Evolutionary conservation across 139 green algal species (phyloP).

Genomic region (Mychonastes homosphaera): DNA sequence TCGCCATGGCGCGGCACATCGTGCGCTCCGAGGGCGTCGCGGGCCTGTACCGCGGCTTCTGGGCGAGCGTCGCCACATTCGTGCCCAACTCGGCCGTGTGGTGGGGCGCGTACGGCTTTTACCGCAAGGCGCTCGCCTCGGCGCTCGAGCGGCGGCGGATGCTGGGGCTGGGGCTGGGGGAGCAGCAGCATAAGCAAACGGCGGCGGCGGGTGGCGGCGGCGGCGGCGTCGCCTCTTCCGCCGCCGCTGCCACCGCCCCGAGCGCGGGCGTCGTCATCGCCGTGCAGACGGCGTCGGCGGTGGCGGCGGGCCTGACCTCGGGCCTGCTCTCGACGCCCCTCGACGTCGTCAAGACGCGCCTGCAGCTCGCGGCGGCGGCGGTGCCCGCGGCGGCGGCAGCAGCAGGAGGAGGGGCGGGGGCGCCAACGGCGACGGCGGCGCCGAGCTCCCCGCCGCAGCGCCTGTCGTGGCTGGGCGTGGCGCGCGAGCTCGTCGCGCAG

Average conservation of each 20-base stretch:
- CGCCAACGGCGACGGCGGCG: too few species aligned
- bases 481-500: slow-evolving; percentile 39
- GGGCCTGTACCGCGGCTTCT: slow-evolving; percentile 84
- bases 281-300: slow-evolving; percentile 50
- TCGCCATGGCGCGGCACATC: slow-evolving; percentile 64
- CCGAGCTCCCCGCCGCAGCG: neutral
- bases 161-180: too few species aligned
- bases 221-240: slow-evolving; percentile 1
- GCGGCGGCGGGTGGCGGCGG: neutral
- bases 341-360: slow-evolving; percentile 70
- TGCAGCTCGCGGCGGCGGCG: too few species aligned
- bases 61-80: slow-evolving; percentile 67
- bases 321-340: slow-evolving; percentile 64
- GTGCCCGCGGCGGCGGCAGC: too few species aligned
- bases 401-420: too few species aligned
- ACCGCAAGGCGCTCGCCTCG: neutral
- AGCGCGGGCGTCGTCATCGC: slow-evolving; percentile 35
- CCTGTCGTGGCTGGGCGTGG: slow-evolving; percentile 15
- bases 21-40: slow-evolving; percentile 64
- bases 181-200: slow-evolving; percentile 11
- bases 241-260: neutral
- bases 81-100: slow-evolving; percentile 39
- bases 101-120: neutral
- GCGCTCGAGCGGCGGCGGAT: neutral
- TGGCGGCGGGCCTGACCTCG: slow-evolving; percentile 54